Evolutionary conservation across 495 filamentous ascomycete genomes (phyloP), one percentile per base, ranked within the genome.

Genomic region (Durotheca rogersii): DNA sequence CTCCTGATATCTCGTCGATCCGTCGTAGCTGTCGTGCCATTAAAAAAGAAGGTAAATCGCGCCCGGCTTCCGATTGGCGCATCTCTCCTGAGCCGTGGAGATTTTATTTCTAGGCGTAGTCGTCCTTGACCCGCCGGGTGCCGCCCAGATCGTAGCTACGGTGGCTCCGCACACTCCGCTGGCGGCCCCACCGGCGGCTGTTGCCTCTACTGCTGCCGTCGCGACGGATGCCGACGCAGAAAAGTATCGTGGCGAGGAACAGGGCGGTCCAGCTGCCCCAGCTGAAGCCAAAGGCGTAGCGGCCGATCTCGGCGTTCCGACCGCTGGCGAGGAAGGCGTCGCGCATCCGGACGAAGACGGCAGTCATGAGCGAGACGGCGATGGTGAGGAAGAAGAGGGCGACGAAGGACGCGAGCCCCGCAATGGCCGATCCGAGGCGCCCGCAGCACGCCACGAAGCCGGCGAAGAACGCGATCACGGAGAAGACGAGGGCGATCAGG

Each of bases 231-330:
- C 75, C 78, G 1, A 81, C 37, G 69, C 83, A 91, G 72, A 91
- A 87, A 12, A 90, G 64, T 18, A 90, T 39, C 9, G 81, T 85
- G 11, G 87, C 80, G 41, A 95, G 68, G 50, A 91, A 70, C 37
- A 88, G 76, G 36, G 81, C 83, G 1, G 76, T 81, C 60, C 84
- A 81, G 3, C 88, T 78, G 2, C 84, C 84, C 90, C 90, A 96
- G 70, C 85, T 89, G 71, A 95, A 95, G 19, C 81, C 90, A 57
- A 87, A 91, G 5, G 86, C 83, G 52, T 89, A 88, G 11, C 67
- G 56, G 18, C 90, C 90, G 4, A 96, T 66, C 6, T 56, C 66
- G 16, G 90, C 81, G 27, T 50, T 41, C 34, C 83, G 78, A 57
- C 77, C 78, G 47, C 74, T 78, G 25, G 58, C 46, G 20, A 69